Evolutionary conservation across 2,329 filamentous ascomycete genomes (phyloP).

Genomic region (Scleromitrula shiraiana): DNA sequence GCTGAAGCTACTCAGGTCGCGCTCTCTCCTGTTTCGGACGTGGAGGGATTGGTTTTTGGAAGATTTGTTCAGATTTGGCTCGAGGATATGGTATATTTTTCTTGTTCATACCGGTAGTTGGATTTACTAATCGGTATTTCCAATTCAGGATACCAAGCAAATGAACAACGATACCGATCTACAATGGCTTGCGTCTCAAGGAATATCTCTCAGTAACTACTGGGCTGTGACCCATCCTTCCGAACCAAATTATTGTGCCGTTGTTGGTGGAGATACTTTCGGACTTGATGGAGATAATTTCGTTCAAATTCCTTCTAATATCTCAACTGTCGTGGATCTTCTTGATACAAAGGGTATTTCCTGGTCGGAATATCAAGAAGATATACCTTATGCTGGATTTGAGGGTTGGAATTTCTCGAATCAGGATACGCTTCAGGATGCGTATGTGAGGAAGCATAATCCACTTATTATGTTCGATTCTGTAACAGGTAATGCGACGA

Average conservation of each 20-base stretch:
- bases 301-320: conserved; percentile 34
- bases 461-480: conserved; percentile 43
- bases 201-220: conserved; percentile 47
- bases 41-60: conserved; percentile 47
- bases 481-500: conserved; percentile 38
- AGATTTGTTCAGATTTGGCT: conserved; percentile 54
- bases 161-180: conserved; percentile 34
- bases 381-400: conserved; percentile 42
- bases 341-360: conserved; percentile 40
- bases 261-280: conserved; percentile 49
- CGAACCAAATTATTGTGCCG: conserved; percentile 55
- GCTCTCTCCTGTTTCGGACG: conserved; percentile 37
- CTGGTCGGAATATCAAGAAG: conserved; percentile 48
- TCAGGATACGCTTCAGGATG: conserved; percentile 45
- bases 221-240: conserved; percentile 50
- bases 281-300: conserved; percentile 47
- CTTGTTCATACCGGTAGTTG: no score
- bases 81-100: conserved; percentile 42
- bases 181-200: conserved; percentile 42
- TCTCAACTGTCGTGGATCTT: conserved; percentile 41
- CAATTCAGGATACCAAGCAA: conserved; percentile 9
- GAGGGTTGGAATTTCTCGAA: conserved; percentile 42
- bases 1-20: conserved; percentile 39
- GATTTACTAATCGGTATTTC: not conserved
- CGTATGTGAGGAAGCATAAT: conserved; percentile 61